These are phyloP conservation scores for Globisporangium recalcitrans DNA, from an alignment of 352 stramenopile genomes.

Conservation along the genomic window DNA sequence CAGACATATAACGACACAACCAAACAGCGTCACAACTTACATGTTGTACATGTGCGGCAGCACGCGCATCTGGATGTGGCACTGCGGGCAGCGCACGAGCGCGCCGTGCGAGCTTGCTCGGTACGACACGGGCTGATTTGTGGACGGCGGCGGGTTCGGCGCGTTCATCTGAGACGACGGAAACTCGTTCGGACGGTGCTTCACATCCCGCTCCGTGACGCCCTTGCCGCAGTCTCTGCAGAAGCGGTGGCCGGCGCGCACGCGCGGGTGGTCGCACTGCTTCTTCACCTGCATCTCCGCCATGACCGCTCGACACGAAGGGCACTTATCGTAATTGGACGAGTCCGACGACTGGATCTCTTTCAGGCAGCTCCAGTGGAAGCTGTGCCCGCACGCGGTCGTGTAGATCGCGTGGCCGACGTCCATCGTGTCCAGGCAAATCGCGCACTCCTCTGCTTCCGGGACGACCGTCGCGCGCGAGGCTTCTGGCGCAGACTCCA, in stretches of 20 bases:
- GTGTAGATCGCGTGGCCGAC: slow-evolving; percentile 79
- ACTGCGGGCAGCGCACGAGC: slow-evolving; percentile 78
- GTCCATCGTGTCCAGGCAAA: slow-evolving; percentile 79
- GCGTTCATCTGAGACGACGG: background rate
- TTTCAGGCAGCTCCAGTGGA: slow-evolving; percentile 83
- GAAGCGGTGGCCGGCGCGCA: slow-evolving; percentile 71
- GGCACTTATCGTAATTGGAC: slow-evolving; percentile 83
- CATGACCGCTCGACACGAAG: slow-evolving; percentile 72
- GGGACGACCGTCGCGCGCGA: slow-evolving; percentile 34
- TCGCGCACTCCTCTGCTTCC: slow-evolving; percentile 79
- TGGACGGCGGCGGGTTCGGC: slow-evolving; percentile 1
- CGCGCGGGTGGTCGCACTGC: slow-evolving; percentile 79
- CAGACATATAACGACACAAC: background rate
- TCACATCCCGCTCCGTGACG: slow-evolving; percentile 64
- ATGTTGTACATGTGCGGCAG: slow-evolving; percentile 89
- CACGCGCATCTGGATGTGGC: slow-evolving; percentile 85
- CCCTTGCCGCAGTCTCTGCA: slow-evolving; percentile 66
- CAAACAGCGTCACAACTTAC: slow-evolving; percentile 29
- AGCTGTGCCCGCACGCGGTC: slow-evolving; percentile 78
- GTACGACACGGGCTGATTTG: slow-evolving; percentile 48
- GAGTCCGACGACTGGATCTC: slow-evolving; percentile 75
- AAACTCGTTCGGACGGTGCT: slow-evolving; percentile 44
- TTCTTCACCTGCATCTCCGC: slow-evolving; percentile 81
- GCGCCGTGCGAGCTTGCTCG: slow-evolving; percentile 77
- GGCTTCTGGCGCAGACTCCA: slow-evolving; percentile 13